Evolutionary conservation across 2,329 filamentous ascomycete genomes (phyloP), one percentile per base, ranked within the genome.

Genomic region (Neopestalotiopsis clavispora): DNA sequence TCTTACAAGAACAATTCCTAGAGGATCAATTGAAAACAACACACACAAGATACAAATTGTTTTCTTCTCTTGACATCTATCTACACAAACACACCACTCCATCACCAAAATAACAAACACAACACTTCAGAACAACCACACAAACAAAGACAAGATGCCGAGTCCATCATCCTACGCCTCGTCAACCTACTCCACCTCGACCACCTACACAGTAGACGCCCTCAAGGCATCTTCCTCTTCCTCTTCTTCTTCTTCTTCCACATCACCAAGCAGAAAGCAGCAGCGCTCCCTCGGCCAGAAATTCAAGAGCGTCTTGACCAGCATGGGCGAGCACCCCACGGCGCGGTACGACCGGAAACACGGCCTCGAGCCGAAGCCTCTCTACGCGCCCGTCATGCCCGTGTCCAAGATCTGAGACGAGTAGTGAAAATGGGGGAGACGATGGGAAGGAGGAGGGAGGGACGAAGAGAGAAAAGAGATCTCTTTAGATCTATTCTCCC

Each of bases 311-410:
- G 49, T 45, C 32, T 45, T 68, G 12, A 42, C 45, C 10, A 57
- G 57, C 34, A 57, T 68, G 30, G 67, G 67, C 67, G 61, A 68
- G 30, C 28, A 61, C 30, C 67, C 67, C 12, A 65, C 67, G 42
- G 45, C 32, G 23, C 60, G 61, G 14, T 65, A 65, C 61, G 61
- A 68, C 23, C 67, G 61, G 14, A 57, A 65, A 30, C 40, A 68
- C 67, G 67, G 67, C 12, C 20, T 65, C 17, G 32, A 45, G 61
- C 6, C 67, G 1, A 60, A 65, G 52, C 28, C 32, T 5, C 5
- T 66, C 4, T 56, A 56, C 63, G 28, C n/a, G 14, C 62, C 62
- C 4, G 34, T 38, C 17, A 23, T 65, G 20, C 62, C 62, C 20
- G 17, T 34, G n/a, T 65, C 62, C 34, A 65, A 38, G 30, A 65